Percentiles rank a stretch among this genome's conserved stretches.
phyloP scores from a whole-genome alignment of 805 yeast genomes.

The Metschnikowia hibisci region DNA sequence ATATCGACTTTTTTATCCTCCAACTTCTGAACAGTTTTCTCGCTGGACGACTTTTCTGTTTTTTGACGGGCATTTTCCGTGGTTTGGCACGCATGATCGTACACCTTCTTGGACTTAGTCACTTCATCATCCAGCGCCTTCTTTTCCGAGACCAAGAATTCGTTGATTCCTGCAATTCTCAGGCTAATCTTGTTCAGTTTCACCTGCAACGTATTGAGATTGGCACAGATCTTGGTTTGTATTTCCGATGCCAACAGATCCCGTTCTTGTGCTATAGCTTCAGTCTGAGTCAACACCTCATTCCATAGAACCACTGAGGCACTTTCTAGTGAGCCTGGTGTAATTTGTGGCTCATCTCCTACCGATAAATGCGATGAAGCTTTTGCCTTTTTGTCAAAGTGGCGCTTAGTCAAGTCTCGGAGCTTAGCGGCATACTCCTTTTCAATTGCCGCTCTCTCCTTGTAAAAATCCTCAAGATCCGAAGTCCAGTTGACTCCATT shows the following conservation, averaged over 20 bases:
- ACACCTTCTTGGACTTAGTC: constrained; percentile 63
- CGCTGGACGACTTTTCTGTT: constrained; percentile 52
- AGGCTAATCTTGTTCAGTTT: constrained; percentile 53
- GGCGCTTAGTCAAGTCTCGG: constrained; percentile 59
- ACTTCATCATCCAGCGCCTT: constrained; percentile 53
- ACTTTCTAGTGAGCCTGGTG: constrained; percentile 92
- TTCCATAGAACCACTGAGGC: constrained; percentile 89
- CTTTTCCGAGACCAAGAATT: constrained; percentile 47
- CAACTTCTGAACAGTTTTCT: constrained; percentile 50
- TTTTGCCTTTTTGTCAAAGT: constrained; percentile 72
- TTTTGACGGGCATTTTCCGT: constrained; percentile 81
- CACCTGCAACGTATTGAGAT: constrained; percentile 49
- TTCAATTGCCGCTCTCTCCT: constrained; percentile 78
- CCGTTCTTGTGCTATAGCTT: constrained; percentile 68
- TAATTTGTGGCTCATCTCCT: constrained; percentile 84
- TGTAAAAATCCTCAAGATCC: constrained; percentile 80
- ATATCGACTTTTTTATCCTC: constrained; percentile 68
- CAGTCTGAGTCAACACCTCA: constrained; percentile 80
- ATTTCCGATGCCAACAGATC: constrained; percentile 56
- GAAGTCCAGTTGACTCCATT: constrained; percentile 70
- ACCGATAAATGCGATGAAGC: constrained; percentile 67
- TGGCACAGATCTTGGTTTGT: constrained; percentile 55
- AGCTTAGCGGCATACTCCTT: constrained; percentile 74
- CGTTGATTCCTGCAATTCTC: constrained; percentile 56
- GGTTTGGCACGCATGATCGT: constrained; percentile 73